Percentiles rank a stretch among this genome's conserved stretches.
These are phyloP conservation scores for Murraya paniculata DNA, from an alignment of 345 rosid species.

Conservation along the genomic window DNA sequence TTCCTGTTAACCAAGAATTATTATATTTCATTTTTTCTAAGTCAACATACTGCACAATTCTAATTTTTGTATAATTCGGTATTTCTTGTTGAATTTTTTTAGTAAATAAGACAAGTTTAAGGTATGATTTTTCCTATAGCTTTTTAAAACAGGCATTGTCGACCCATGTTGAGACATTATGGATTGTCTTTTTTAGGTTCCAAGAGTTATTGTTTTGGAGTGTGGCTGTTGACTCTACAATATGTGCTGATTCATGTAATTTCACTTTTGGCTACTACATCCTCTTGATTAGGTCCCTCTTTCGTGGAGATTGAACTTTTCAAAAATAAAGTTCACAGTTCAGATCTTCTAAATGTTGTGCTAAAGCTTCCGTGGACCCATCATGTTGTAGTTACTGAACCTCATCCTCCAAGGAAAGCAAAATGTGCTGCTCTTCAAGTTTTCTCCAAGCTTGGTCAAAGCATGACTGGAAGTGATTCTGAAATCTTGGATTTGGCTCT, in stretches of 20 bases:
- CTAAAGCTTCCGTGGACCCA: constrained; percentile 86
- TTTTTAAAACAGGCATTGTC: neutral
- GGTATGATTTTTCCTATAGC: neutral
- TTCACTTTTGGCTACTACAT: neutral
- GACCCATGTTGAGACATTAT: neutral
- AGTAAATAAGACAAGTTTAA: neutral
- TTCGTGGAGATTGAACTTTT: constrained; percentile 41
- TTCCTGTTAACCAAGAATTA: neutral
- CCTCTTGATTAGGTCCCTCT: constrained; percentile 34
- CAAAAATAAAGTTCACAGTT: constrained; percentile 35
- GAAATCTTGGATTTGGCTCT: constrained; percentile 69
- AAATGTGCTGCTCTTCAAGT: constrained; percentile 68
- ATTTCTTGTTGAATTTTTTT: neutral
- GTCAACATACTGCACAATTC: neutral
- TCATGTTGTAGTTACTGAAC: constrained; percentile 37
- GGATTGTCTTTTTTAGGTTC: neutral
- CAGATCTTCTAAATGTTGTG: constrained; percentile 40
- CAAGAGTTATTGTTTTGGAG: neutral
- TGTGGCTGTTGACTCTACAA: neutral
- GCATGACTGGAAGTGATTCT: constrained; percentile 36
- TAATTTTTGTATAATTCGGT: neutral
- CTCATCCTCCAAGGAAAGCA: constrained; percentile 45
- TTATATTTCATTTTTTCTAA: constrained; percentile 3
- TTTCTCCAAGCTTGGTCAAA: constrained; percentile 60
- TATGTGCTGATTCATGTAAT: neutral